These are phyloP conservation scores for Cairneyella variabilis DNA, from an alignment of 495 filamentous ascomycete species.

Conservation along the genomic window DNA sequence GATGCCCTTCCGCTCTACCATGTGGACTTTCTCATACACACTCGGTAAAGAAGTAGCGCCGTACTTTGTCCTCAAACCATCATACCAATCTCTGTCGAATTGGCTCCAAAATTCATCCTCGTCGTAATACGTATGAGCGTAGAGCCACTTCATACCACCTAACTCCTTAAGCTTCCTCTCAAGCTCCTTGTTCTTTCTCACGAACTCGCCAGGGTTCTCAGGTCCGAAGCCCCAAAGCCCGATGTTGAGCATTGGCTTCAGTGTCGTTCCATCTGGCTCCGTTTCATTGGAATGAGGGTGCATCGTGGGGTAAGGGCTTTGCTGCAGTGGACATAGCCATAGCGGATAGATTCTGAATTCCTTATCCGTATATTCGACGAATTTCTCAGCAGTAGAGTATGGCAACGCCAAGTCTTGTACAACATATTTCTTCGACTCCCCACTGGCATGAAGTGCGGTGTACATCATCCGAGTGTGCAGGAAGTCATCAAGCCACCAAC, in stretches of 20 bases:
- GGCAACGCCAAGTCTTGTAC: conserved; percentile 58
- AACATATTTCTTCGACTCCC: conserved; percentile 47
- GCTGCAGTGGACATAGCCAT: conserved; percentile 55
- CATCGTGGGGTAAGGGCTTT: conserved; percentile 28
- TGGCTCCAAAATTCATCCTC: conserved; percentile 52
- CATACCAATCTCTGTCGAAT: conserved; percentile 49
- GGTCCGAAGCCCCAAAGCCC: conserved; percentile 54
- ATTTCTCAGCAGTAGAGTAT: conserved; percentile 41
- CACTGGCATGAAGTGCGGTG: conserved; percentile 54
- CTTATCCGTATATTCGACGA: conserved; percentile 48
- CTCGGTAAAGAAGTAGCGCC: conserved; percentile 45
- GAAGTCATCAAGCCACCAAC: conserved; percentile 60
- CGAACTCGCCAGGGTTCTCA: conserved; percentile 33
- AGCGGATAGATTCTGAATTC: conserved; percentile 52
- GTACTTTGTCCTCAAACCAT: conserved; percentile 48
- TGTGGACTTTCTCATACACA: conserved; percentile 54
- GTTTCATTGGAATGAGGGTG: conserved; percentile 35
- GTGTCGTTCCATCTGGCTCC: conserved; percentile 17
- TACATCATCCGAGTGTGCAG: conserved; percentile 62
- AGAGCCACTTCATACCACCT: conserved; percentile 62
- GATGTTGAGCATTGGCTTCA: conserved; percentile 32
- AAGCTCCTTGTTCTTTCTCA: conserved; percentile 58
- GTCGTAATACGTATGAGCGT: conserved; percentile 57
- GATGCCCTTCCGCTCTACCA: not conserved
- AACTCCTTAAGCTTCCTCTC: conserved; percentile 61